Conservation (phyloP, 768 basidiomycete species). For the Boletus rubescentipes region DNA sequence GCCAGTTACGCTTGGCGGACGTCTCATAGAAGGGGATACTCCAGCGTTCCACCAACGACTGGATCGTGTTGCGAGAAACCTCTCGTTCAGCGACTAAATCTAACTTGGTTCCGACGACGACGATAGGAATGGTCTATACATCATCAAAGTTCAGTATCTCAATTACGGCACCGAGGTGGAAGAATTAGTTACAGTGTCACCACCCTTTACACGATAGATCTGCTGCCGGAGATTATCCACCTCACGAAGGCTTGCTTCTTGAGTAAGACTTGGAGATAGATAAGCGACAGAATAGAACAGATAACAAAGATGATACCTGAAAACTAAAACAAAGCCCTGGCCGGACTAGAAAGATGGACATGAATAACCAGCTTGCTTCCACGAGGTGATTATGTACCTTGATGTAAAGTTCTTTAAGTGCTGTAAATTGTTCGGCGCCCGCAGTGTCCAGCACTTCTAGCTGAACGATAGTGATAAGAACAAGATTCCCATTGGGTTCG, state of each 20-base stretch:
- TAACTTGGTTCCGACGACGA: slow-evolving; percentile 83
- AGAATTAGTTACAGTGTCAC: slow-evolving; percentile 48
- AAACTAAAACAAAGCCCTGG: slow-evolving; percentile 79
- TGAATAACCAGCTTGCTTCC: not conserved
- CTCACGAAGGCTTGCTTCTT: slow-evolving; percentile 78
- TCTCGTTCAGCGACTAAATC: slow-evolving; percentile 82
- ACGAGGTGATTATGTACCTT: slow-evolving; percentile 44
- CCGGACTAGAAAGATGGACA: slow-evolving; percentile 47
- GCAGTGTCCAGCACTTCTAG: slow-evolving; percentile 83
- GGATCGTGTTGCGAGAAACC: slow-evolving; percentile 63
- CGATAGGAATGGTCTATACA: slow-evolving; percentile 66
- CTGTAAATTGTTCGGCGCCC: slow-evolving; percentile 83
- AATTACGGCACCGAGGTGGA: not conserved
- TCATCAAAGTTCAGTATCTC: slow-evolving; percentile 4
- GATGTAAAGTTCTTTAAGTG: slow-evolving; percentile 79
- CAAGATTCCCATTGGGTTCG: slow-evolving; percentile 1
- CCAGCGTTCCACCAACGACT: slow-evolving; percentile 65
- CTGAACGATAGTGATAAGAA: slow-evolving; percentile 37
- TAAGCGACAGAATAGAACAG: not conserved
- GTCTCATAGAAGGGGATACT: slow-evolving; percentile 81
- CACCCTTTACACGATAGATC: slow-evolving; percentile 77
- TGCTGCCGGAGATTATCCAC: slow-evolving; percentile 79
- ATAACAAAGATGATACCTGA: slow-evolving; percentile 50
- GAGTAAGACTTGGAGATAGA: slow-evolving; percentile 56
- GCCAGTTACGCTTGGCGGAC: slow-evolving; percentile 84